These are phyloP conservation scores for Trichoderma orchidacearum DNA, from an alignment of 495 filamentous ascomycete genomes.

Conservation along the genomic window DNA sequence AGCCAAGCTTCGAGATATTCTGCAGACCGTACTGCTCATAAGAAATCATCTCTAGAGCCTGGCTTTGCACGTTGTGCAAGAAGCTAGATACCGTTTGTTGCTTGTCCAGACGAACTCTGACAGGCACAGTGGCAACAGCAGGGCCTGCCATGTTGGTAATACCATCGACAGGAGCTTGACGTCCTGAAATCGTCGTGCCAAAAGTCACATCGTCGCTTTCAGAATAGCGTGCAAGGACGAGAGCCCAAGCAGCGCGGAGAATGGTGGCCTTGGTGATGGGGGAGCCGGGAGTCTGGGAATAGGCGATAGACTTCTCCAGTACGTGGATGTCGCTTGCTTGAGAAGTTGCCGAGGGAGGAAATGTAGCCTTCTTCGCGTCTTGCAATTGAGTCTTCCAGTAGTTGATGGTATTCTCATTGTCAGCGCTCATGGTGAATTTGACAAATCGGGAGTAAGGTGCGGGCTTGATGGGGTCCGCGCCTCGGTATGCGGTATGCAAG, in stretches of 20 bases:
- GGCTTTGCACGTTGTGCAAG: constrained; percentile 15
- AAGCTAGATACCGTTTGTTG: constrained; percentile 6
- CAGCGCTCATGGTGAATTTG: not conserved
- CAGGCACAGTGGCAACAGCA: constrained; percentile 44
- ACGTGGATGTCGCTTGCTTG: not conserved
- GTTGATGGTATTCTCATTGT: not conserved
- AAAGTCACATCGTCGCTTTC: constrained; percentile 29
- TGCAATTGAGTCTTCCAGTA: not conserved
- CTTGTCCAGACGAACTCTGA: constrained; percentile 17
- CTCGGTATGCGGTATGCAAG: not conserved
- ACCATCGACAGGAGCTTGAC: constrained; percentile 15
- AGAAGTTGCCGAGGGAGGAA: not conserved
- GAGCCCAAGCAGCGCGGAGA: constrained; percentile 16
- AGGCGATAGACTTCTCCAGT: constrained; percentile 3
- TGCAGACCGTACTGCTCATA: constrained; percentile 7
- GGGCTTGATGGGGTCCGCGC: not conserved
- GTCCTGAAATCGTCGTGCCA: constrained; percentile 25
- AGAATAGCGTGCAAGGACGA: constrained; percentile 17
- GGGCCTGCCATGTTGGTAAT: constrained; percentile 37
- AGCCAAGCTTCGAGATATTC: not conserved
- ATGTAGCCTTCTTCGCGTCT: not conserved
- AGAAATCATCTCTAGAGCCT: constrained; percentile 19
- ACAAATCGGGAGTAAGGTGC: not conserved
- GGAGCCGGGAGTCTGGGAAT: constrained; percentile 10
- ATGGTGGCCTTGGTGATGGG: constrained; percentile 21